Conservation (phyloP, 2,329 filamentous ascomycete genomes). For the Huntiella bhutanensis region DNA sequence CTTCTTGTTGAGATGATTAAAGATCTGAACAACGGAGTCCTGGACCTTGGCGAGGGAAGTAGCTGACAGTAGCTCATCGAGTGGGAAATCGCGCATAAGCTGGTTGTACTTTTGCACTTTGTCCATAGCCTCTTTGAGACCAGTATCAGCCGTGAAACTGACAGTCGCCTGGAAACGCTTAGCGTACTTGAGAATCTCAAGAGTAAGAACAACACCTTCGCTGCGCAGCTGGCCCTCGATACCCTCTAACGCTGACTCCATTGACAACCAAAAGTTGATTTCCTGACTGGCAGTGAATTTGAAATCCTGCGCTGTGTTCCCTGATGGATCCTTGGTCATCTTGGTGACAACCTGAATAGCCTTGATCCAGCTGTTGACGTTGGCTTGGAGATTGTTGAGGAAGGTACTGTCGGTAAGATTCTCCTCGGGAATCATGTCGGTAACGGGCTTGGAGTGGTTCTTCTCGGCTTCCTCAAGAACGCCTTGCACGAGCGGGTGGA, state of each 20-base stretch:
- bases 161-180: slow-evolving; percentile 97
- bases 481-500: slow-evolving; percentile 74
- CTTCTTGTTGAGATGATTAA: slow-evolving; percentile 93
- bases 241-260: slow-evolving; percentile 81
- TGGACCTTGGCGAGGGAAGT: slow-evolving; percentile 76
- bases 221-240: slow-evolving; percentile 79
- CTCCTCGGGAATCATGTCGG: slow-evolving; percentile 56
- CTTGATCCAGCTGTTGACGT: slow-evolving; percentile 96
- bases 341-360: slow-evolving; percentile 94
- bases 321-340: slow-evolving; percentile 64
- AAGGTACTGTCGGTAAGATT: slow-evolving; percentile 81
- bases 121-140: slow-evolving; percentile 86
- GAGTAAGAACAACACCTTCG: slow-evolving; percentile 73
- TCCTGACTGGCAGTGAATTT: slow-evolving; percentile 71
- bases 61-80: slow-evolving; percentile 85
- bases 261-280: slow-evolving; percentile 97
- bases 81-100: slow-evolving; percentile 91
- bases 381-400: slow-evolving; percentile 81
- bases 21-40: slow-evolving; percentile 77
- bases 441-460: slow-evolving; percentile 47
- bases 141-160: slow-evolving; percentile 90
- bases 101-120: slow-evolving; percentile 97
- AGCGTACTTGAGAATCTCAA: slow-evolving; percentile 89
- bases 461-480: slow-evolving; percentile 62
- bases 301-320: slow-evolving; percentile 33